Conservation (phyloP, 495 filamentous ascomycete genomes). For the Talaromyces nanjingensis region DNA sequence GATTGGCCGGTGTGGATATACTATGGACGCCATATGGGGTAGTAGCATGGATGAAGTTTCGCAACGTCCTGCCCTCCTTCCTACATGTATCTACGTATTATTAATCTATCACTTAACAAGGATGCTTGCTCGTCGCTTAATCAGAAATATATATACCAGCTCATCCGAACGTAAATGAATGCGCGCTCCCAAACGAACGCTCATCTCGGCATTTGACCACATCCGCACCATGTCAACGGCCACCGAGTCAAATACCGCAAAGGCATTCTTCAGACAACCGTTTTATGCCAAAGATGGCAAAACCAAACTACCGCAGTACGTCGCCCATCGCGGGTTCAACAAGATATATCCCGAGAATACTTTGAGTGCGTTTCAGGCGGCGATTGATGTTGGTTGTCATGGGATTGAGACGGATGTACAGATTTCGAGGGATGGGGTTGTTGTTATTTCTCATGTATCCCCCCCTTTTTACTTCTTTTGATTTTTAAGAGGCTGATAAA, state of each 20-base stretch:
- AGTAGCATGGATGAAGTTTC: too few relatives aligned
- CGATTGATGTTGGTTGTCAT: conserved; percentile 65
- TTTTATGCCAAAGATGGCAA: conserved; percentile 12
- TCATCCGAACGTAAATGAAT: background rate
- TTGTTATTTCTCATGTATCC: conserved; percentile 73
- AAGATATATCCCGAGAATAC: conserved; percentile 79
- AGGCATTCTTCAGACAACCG: background rate
- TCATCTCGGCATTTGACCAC: background rate
- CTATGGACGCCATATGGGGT: background rate
- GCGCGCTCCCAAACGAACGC: background rate
- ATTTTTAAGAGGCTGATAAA: conserved; percentile 1
- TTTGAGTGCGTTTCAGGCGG: conserved; percentile 66
- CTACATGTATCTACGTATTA: background rate
- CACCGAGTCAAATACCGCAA: background rate
- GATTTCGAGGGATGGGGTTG: conserved; percentile 70
- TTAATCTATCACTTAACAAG: background rate
- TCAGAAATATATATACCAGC: background rate
- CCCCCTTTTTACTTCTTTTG: background rate
- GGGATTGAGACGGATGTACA: conserved; percentile 88
- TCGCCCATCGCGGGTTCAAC: conserved; percentile 84
- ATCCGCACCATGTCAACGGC: background rate
- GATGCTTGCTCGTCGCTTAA: background rate
- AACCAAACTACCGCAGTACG: conserved; percentile 55
- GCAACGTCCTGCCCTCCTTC: too few relatives aligned
- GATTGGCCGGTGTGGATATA: background rate